Conservation (phyloP, 2,329 filamentous ascomycete species). For the Gnomoniopsis sp. region DNA sequence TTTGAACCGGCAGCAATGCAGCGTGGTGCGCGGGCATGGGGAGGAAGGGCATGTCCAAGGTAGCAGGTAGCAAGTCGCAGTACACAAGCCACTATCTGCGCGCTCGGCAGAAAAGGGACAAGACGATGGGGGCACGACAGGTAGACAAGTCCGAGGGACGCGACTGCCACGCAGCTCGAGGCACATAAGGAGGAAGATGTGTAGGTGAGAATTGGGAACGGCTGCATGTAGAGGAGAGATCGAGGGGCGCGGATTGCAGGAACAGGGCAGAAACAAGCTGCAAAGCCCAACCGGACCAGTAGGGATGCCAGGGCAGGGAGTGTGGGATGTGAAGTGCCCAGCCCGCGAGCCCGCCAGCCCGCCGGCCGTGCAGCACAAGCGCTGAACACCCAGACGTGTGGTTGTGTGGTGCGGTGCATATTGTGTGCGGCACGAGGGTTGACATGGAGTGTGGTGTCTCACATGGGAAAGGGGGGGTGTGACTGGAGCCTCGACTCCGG, state of each 20-base stretch:
- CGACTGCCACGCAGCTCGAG: background rate
- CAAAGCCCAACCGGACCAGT: constrained; percentile 2
- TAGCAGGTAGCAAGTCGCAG: background rate
- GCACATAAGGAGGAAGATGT: no score
- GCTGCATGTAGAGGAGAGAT: background rate
- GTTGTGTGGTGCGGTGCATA: background rate
- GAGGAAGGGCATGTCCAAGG: background rate
- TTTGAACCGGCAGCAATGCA: background rate
- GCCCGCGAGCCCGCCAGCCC: background rate
- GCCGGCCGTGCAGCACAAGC: background rate
- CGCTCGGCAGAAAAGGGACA: background rate
- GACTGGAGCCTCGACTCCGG: background rate
- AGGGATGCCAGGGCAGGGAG: constrained; percentile 2
- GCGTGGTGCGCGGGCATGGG: background rate
- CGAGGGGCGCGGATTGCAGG: background rate
- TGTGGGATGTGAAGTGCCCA: background rate
- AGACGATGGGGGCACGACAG: background rate
- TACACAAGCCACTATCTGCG: background rate
- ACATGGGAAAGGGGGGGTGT: background rate
- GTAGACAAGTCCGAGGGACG: background rate
- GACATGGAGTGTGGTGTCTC: background rate
- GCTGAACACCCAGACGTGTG: background rate
- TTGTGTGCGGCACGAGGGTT: background rate
- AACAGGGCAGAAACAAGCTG: constrained; percentile 3
- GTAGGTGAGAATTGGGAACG: background rate